Evolutionary conservation across 257 asterid genomes (phyloP), one percentile per base, ranked within the genome.

Genomic region (Lithospermum erythrorhizon): DNA sequence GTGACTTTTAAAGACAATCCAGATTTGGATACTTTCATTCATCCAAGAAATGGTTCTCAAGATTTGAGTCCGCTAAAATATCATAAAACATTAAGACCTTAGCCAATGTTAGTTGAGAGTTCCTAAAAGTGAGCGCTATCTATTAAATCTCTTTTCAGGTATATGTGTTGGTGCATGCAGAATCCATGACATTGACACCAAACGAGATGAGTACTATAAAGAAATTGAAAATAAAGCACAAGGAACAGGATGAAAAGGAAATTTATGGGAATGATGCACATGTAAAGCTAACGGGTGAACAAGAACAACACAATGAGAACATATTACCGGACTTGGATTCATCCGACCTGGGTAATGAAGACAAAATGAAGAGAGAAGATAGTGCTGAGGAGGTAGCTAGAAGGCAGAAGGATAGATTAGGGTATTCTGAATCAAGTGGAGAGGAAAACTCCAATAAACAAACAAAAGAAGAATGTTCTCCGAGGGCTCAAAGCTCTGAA

Each of bases 141-240:
- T n/a, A 3, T 27, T 6, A 55, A 55, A 17, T 55, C 47, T 72
- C 60, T 30, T 53, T 59, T 61, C 65, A 91, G 98, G 96, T 91
- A 74, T 86, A 88, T 67, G 89, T 89, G 60, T 76, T 91, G 81
- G 80, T 84, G 56, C 98, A 91, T 76, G 72, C 69, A 30, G 53
- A 69, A 67, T 72, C 74, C 27, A 76, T 74, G 61, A 48, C 61
- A 0, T 72, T 87, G 51, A 16, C 29, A 0, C 65, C 70, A 21
- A 29, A 69, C 6, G 35, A 76, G 16, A 79, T 79, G 66, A 14
- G 3, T 16, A 27, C 17, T 7, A 82, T 91, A 49, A 59, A 68
- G 35, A 0, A 70, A 16, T 68, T 78, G 72, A 79, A 84, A 72
- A 15, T 61, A 74, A 27, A 37, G 63, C 95, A 88, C 55, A 68